Percentiles rank a stretch among this genome's conserved stretches.
These are phyloP conservation scores for Dianthus caryophyllus DNA, from an alignment of 148 eudicot species.

Conservation along the genomic window DNA sequence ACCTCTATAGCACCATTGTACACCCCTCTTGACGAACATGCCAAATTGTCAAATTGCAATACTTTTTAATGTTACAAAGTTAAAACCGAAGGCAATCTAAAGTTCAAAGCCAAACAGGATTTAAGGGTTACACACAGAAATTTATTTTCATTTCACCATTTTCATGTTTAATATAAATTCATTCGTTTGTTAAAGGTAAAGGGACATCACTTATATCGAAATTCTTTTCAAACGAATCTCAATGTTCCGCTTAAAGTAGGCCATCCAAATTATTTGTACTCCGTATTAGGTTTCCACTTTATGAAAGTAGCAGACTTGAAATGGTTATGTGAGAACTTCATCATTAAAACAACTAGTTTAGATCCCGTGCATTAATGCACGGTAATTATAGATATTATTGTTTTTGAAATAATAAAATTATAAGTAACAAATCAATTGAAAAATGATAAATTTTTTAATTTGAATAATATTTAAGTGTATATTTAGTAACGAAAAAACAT, in stretches of 20 bases:
- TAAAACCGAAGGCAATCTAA: neutral
- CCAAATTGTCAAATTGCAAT: neutral
- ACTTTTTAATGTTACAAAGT: neutral
- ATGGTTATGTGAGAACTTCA: neutral
- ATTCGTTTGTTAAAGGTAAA: neutral
- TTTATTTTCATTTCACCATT: neutral
- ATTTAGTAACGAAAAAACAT: no score
- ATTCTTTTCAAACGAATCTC: neutral
- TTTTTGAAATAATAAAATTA: no score
- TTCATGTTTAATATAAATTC: neutral
- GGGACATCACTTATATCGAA: neutral
- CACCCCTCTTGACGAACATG: neutral
- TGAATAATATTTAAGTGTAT: no score
- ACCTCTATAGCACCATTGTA: neutral
- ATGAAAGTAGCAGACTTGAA: neutral
- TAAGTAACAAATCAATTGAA: no score
- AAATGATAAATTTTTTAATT: no score
- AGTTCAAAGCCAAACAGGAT: neutral
- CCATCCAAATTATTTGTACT: neutral
- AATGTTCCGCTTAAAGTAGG: neutral
- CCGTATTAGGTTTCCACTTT: neutral
- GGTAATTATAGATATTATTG: no score
- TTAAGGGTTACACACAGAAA: neutral
- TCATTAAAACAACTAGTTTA: no score
- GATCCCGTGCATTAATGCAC: no score